Percentiles rank a stretch among this genome's conserved stretches.
These are phyloP conservation scores for Blepharisma stoltei DNA, from an alignment of 73 alveolate species.

Conservation along the genomic window DNA sequence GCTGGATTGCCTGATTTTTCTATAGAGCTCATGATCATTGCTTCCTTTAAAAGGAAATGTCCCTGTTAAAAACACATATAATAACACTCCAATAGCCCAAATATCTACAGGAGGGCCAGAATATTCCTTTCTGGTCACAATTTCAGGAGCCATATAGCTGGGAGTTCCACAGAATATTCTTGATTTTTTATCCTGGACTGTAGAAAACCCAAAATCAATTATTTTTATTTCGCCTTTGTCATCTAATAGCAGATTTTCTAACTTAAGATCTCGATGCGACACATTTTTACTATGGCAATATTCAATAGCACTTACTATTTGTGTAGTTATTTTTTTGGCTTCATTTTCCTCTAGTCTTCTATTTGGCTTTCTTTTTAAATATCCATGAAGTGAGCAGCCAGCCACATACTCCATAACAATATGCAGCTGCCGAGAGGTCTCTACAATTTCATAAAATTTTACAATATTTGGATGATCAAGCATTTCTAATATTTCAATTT, in stretches of 20 bases:
- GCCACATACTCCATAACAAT: constrained; percentile 66
- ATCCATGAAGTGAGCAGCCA: constrained; percentile 42
- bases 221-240: constrained; percentile 56
- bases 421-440: constrained; percentile 43
- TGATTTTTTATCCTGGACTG: constrained; percentile 25
- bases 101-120: constrained; percentile 36
- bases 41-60: constrained; percentile 34
- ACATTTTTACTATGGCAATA: constrained; percentile 59
- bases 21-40: not conserved
- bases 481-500: constrained; percentile 37
- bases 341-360: constrained; percentile 61
- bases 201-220: constrained; percentile 71
- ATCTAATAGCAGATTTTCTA: constrained; percentile 63
- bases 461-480: constrained; percentile 43
- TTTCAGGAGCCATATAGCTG: constrained; percentile 45
- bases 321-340: constrained; percentile 50
- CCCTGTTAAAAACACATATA: constrained; percentile 37
- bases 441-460: constrained; percentile 34
- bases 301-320: constrained; percentile 57
- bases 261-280: constrained; percentile 73
- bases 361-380: constrained; percentile 44
- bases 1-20: not conserved
- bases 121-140: constrained; percentile 27
- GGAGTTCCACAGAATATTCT: constrained; percentile 38
- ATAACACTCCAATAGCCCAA: constrained; percentile 43